A percentile compares a stretch with the other conserved stretches of the same genome.
phyloP scores from a whole-genome alignment of 257 asterid genomes.

The Cynanchum wilfordii region DNA sequence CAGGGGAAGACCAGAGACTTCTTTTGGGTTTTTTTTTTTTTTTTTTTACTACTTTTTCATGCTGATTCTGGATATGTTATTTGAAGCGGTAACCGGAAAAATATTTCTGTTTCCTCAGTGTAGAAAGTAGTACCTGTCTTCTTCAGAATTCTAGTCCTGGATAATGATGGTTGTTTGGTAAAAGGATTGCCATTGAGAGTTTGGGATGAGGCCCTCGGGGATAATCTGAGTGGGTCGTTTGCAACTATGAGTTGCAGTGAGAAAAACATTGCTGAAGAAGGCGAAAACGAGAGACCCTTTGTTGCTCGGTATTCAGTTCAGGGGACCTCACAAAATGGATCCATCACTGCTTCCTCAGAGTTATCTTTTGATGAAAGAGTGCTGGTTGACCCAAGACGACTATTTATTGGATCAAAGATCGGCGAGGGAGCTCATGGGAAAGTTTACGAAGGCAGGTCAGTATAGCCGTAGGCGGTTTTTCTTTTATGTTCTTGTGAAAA shows the following conservation, averaged over 20 bases:
- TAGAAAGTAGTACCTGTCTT: conserved; percentile 18
- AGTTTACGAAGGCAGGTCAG: conserved; percentile 93
- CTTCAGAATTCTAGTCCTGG: conserved; percentile 4
- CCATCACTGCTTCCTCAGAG: conserved; percentile 31
- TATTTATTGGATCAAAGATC: conserved; percentile 77
- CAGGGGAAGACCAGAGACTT: neutral
- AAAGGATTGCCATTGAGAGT: conserved; percentile 20
- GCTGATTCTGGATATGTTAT: conserved; percentile 21
- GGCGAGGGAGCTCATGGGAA: conserved; percentile 99
- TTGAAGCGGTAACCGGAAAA: conserved; percentile 16
- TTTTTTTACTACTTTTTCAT: neutral
- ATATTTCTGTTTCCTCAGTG: conserved; percentile 10
- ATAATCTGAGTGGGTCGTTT: conserved; percentile 31
- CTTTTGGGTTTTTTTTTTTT: neutral
- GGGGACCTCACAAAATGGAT: conserved; percentile 51
- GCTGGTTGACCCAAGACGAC: conserved; percentile 76
- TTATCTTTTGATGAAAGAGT: conserved; percentile 64
- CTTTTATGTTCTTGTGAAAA: neutral
- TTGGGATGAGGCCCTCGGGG: conserved; percentile 47
- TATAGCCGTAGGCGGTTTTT: neutral
- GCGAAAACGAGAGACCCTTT: conserved; percentile 27
- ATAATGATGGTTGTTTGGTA: conserved; percentile 16
- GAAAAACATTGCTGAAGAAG: conserved; percentile 43
- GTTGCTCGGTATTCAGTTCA: conserved; percentile 39
- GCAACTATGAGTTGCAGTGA: conserved; percentile 75